phyloP scores from a whole-genome alignment of 1,284 basidiomycete species.

The Coniferiporia weirii region DNA sequence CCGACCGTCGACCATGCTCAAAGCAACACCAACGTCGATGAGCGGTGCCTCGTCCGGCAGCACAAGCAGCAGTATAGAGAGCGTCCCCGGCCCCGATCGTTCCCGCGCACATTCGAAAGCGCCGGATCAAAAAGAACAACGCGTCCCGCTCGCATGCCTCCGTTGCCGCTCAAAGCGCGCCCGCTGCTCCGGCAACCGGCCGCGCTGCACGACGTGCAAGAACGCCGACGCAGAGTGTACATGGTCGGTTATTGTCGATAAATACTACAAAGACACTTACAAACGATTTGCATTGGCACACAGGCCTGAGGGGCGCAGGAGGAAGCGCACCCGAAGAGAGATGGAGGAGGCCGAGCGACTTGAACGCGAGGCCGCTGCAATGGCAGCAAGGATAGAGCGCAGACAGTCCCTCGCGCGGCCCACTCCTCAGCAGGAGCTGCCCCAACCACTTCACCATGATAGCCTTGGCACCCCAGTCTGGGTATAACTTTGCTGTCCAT shows the following conservation, averaged over 20 bases:
- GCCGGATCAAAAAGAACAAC: slow-evolving; percentile 2
- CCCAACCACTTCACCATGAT: not conserved
- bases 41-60: not conserved
- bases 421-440: not conserved
- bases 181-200: slow-evolving; percentile 32
- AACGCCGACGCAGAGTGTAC: slow-evolving; percentile 31
- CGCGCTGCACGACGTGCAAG: slow-evolving; percentile 30
- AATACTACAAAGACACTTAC: not conserved
- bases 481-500: not conserved
- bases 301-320: slow-evolving; percentile 29
- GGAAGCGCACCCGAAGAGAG: slow-evolving; percentile 32
- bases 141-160: slow-evolving; percentile 20
- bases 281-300: not conserved
- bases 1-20: not conserved
- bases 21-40: not conserved
- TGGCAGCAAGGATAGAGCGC: slow-evolving; percentile 2
- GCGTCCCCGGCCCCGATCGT: not conserved
- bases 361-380: slow-evolving; percentile 20
- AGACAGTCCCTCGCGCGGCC: not conserved
- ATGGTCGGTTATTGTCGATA: slow-evolving; percentile 21
- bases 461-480: not conserved
- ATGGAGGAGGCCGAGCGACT: slow-evolving; percentile 34
- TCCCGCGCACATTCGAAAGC: not conserved
- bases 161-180: slow-evolving; percentile 33
- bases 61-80: not conserved